phyloP scores from a whole-genome alignment of 495 filamentous ascomycete species.

The Chaetomium tenue region DNA sequence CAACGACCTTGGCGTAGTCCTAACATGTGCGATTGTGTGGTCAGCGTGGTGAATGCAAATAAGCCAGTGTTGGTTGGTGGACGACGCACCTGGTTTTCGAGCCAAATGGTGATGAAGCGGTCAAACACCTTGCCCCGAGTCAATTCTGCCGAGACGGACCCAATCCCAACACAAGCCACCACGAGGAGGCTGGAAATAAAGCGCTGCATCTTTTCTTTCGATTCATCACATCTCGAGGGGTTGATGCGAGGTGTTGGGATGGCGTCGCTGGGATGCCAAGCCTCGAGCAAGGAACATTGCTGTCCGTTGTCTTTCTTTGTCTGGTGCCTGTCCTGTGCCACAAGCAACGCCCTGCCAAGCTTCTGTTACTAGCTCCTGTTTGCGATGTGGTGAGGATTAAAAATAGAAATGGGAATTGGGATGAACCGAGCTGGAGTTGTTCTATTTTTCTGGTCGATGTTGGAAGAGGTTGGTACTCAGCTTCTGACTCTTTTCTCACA shows the following conservation, averaged over 20 bases:
- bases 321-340: too few species aligned
- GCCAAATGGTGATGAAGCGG: conserved; percentile 66
- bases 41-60: not conserved
- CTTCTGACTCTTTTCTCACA: too few species aligned
- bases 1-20: conserved; percentile 55
- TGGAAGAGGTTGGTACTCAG: too few species aligned
- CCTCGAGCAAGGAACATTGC: not conserved
- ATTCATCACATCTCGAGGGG: not conserved
- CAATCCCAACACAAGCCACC: conserved; percentile 16
- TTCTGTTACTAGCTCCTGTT: too few species aligned
- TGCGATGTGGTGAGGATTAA: too few species aligned
- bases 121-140: conserved; percentile 62
- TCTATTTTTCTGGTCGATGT: too few species aligned
- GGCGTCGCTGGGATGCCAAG: conserved; percentile 12
- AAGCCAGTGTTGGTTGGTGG: not conserved
- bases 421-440: too few species aligned
- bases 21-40: conserved; percentile 27
- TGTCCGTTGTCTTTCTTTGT: too few species aligned
- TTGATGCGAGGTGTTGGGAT: not conserved
- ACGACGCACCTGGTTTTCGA: conserved; percentile 59
- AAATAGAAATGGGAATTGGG: too few species aligned
- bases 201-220: conserved; percentile 24
- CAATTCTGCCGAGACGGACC: conserved; percentile 19
- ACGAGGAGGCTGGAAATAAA: conserved; percentile 52
- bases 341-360: too few species aligned